phyloP scores from a whole-genome alignment of 2,329 filamentous ascomycete genomes.

The Tetracladium maxilliforme region DNA sequence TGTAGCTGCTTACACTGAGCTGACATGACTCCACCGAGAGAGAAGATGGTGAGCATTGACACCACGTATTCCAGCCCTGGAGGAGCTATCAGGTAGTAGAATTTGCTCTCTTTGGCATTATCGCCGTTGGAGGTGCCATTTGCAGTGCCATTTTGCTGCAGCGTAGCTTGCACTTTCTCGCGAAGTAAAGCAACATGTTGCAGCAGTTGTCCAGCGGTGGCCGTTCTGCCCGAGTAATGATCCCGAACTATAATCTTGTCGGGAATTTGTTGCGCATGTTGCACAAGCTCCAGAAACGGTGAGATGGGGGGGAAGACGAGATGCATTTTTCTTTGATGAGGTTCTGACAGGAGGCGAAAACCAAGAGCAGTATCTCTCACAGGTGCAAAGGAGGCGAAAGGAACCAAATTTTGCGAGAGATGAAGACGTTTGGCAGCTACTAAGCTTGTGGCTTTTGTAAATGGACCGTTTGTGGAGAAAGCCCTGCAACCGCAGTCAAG shows the following conservation, averaged over 20 bases:
- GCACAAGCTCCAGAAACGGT: conserved; percentile 7
- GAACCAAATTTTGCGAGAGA: no score
- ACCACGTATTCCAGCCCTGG: conserved; percentile 8
- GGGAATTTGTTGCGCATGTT: conserved; percentile 4
- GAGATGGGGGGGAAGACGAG: conserved; percentile 5
- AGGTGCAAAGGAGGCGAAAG: no score
- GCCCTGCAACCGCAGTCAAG: no score
- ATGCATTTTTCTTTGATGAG: conserved; percentile 7
- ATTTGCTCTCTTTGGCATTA: conserved; percentile 4
- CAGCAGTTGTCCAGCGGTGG: conserved; percentile 7
- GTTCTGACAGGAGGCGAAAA: no score
- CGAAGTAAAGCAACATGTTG: conserved; percentile 6
- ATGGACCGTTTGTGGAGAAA: no score
- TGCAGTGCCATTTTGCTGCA: conserved; percentile 4
- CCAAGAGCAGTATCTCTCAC: no score
- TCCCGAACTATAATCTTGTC: conserved; percentile 7
- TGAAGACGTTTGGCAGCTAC: no score
- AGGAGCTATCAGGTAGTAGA: conserved; percentile 7
- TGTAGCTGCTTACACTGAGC: conserved; percentile 6
- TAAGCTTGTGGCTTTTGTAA: no score
- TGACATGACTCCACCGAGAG: conserved; percentile 7
- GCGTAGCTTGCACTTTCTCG: conserved; percentile 3
- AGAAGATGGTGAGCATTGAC: conserved; percentile 9
- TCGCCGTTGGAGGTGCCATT: no score
- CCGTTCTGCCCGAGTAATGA: conserved; percentile 5